phyloP scores from a whole-genome alignment of 2,329 filamentous ascomycete species.

The Fusarium devonianum region DNA sequence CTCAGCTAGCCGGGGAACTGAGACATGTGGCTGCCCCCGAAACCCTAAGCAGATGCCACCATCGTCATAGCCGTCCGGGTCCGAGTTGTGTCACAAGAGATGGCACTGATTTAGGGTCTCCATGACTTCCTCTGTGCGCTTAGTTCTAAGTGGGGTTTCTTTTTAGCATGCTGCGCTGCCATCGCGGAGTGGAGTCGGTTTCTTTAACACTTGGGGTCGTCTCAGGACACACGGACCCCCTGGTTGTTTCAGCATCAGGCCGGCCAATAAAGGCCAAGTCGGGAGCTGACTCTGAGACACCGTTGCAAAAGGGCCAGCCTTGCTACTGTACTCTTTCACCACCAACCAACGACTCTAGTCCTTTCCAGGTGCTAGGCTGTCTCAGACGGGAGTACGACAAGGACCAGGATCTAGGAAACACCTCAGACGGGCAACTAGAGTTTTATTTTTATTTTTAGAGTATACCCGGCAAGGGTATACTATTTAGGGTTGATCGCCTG shows the following conservation, averaged over 20 bases:
- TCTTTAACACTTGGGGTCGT: constrained; percentile 28
- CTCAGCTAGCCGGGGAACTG: background rate
- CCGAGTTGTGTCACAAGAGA: constrained; percentile 1
- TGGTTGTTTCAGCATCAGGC: constrained; percentile 42
- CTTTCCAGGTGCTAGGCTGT: constrained; percentile 5
- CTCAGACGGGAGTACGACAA: constrained; percentile 8
- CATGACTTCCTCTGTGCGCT: background rate
- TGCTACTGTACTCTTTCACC: constrained; percentile 7
- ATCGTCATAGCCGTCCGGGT: constrained; percentile 4
- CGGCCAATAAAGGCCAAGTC: constrained; percentile 27
- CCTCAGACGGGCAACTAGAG: background rate
- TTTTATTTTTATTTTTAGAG: background rate
- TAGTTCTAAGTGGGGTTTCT: constrained; percentile 16
- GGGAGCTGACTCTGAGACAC: constrained; percentile 31
- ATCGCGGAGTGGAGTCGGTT: background rate
- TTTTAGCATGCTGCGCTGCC: constrained; percentile 37
- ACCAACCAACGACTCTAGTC: constrained; percentile 1
- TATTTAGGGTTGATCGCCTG: background rate
- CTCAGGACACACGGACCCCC: constrained; percentile 31
- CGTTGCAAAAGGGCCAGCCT: constrained; percentile 14
- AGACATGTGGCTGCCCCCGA: background rate
- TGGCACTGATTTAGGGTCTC: constrained; percentile 1
- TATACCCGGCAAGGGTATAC: background rate
- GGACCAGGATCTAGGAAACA: constrained; percentile 3
- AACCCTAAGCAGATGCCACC: background rate